Base-by-base conservation (phyloP, 129 eudicot genomes). In the Tagetes erecta region DNA sequence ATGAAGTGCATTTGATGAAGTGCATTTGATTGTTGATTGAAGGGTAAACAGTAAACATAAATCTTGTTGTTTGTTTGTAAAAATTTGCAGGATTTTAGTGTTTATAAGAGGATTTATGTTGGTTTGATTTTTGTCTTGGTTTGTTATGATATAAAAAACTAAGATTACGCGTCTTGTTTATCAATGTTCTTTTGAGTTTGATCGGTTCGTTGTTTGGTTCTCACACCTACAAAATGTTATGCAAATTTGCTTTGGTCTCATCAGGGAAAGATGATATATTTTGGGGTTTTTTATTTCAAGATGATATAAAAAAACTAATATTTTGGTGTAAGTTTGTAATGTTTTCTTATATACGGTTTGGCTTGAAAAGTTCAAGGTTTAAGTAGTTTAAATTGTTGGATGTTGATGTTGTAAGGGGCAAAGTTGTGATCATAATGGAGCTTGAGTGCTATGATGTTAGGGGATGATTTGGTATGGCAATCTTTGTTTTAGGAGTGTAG, bases 251-350 rank as follows among this genome's bases (percentile, higher is more conserved):
- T 57, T 57, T 4, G n/a, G 11, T 57, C 4, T 57, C 38, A 2
- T 34, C 5, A 0, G n/a, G 12, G 38, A 31, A 30, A 57, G 64
- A 31, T 57, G 12, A 31, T 57, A 3, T 38, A 31, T 57, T 57
- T 57, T 30, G 64, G 64, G 64, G 3, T 27, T 57, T 49, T 57
- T 57, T 8, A 57, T 30, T 57, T 57, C 37, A 57, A 30, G 64
- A 0, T 57, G 33, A 38, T 57, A 31, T n/a, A 3, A 62, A 60
- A 34, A 35, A 2, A 11, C 7, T 36, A 36, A 34, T 60, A 6
- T 13, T n/a, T 60, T 60, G 67, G 44, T 60, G 30, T 60, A 60
- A 60, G 5, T 58, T 36, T 62, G 64, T 31, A 58, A 33, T 39
- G 8, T 58, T 58, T 2, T 57, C 4, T 3, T 58, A 10, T 33